Base-by-base conservation (phyloP, 306 rosid genomes). In the Prunus mume region DNA sequence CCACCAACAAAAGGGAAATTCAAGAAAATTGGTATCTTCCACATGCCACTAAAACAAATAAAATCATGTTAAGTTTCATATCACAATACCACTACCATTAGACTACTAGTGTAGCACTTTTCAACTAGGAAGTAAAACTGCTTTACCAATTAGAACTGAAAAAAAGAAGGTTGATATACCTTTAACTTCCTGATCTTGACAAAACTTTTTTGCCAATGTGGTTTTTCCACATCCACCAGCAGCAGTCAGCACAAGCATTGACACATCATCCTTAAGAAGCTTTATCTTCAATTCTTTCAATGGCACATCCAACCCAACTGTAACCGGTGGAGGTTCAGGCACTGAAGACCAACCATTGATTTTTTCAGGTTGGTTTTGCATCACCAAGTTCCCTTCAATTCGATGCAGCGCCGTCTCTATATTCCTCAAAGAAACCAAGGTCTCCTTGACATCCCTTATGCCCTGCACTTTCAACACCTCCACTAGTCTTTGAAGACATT, bases 201-300 rank as follows among this genome's bases (percentile, higher is more conserved):
- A 88, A 38, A 90, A 69, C 72, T 0, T 78, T 56, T 69, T 80
- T 9, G 81, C 91, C 73, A 90, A 78, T 0, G 96, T 82, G 5
- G 93, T 82, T 80, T 88, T 90, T 45, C 96, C 93, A 1, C 81
- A 80, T 56, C 93, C 96, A 20, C 67, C 84, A 0, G 82, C 45
- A 22, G 86, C 90, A 8, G 96, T 83, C 18, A 90, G 57, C 4
- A 82, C 85, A 50, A 78, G 61, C 73, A 86, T 73, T 0, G 87
- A 68, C 2, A 22, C 28, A 2, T 27, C 82, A 49, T 62, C 67
- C 17, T 50, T 69, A 1, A 86, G 74, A 72, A 88, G 43, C 43
- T 7, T 7, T 38, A 38, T 38, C 43, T 38, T 38, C 43, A 38
- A 78, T 79, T 87, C 86, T 70, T 30, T 71, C 69, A 89, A 18